Percentiles rank a stretch among this genome's conserved stretches.
phyloP scores from a whole-genome alignment of 495 filamentous ascomycete genomes.

The Neurospora discreta region DNA sequence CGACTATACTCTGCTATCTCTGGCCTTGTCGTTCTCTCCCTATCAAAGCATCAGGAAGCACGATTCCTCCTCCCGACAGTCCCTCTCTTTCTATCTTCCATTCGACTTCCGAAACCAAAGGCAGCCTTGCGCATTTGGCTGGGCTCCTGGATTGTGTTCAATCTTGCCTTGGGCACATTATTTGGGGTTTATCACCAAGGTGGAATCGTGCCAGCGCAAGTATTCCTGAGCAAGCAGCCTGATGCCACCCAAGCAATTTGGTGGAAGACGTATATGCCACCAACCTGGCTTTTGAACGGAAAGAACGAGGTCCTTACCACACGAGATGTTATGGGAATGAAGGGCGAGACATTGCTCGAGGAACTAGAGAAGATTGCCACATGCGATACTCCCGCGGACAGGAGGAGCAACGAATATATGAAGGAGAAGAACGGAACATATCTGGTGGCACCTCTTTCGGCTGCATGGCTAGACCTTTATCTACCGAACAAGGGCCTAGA shows the following conservation, averaged over 20 bases:
- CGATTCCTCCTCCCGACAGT: conserved; percentile 83
- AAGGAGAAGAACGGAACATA: conserved; percentile 46
- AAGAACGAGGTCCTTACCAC: conserved; percentile 59
- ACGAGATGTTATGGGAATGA: conserved; percentile 71
- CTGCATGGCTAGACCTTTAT: conserved; percentile 58
- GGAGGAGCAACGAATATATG: conserved; percentile 36
- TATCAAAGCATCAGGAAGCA: conserved; percentile 89
- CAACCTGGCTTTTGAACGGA: conserved; percentile 79
- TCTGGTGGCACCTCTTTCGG: conserved; percentile 60
- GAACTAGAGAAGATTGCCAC: conserved; percentile 46
- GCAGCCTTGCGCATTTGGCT: conserved; percentile 45
- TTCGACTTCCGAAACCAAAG: conserved; percentile 55
- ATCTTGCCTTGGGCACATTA: conserved; percentile 60
- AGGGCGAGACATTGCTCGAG: conserved; percentile 47
- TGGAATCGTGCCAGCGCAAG: conserved; percentile 76
- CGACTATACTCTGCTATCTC: conserved; percentile 69
- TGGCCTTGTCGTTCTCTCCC: conserved; percentile 66
- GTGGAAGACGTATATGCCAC: conserved; percentile 98
- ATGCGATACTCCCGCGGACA: conserved; percentile 44
- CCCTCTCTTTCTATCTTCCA: conserved; percentile 76
- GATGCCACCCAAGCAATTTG: conserved; percentile 65
- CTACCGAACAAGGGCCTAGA: conserved; percentile 35
- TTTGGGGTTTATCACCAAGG: conserved; percentile 95
- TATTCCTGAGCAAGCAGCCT: conserved; percentile 45
- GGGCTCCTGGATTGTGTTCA: conserved; percentile 71